These are phyloP conservation scores for Eleusine coracana DNA, from an alignment of 176 grass and related monocot genomes.

Conservation along the genomic window DNA sequence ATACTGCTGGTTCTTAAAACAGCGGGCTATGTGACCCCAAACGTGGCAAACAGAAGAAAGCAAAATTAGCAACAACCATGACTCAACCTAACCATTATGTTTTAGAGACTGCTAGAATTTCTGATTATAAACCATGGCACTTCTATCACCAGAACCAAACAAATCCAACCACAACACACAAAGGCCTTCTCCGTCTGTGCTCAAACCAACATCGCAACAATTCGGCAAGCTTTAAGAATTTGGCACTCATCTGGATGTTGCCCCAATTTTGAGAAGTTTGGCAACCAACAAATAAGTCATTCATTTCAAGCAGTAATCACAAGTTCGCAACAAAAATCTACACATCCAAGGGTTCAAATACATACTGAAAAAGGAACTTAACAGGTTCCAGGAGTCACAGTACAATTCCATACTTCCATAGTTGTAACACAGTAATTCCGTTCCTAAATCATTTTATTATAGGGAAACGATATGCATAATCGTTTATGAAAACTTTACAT, in stretches of 20 bases:
- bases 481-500: background rate
- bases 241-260: background rate
- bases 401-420: background rate
- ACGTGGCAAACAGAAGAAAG: background rate
- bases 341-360: background rate
- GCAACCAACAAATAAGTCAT: background rate
- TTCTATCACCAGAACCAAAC: background rate
- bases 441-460: background rate
- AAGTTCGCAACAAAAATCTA: background rate
- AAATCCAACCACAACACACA: background rate
- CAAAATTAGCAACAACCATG: background rate
- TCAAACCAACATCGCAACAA: background rate
- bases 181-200: background rate
- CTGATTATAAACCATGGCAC: background rate
- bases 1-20: background rate
- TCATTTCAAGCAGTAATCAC: background rate
- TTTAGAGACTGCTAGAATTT: background rate
- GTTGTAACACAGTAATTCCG: background rate
- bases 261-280: background rate
- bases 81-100: background rate
- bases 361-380: background rate
- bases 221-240: background rate
- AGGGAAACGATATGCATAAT: background rate
- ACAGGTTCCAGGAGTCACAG: background rate
- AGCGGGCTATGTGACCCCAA: background rate